Evolutionary conservation across 371 early-diverging fungal genomes (phyloP).

Genomic region (Dentiscutata heterogama): DNA sequence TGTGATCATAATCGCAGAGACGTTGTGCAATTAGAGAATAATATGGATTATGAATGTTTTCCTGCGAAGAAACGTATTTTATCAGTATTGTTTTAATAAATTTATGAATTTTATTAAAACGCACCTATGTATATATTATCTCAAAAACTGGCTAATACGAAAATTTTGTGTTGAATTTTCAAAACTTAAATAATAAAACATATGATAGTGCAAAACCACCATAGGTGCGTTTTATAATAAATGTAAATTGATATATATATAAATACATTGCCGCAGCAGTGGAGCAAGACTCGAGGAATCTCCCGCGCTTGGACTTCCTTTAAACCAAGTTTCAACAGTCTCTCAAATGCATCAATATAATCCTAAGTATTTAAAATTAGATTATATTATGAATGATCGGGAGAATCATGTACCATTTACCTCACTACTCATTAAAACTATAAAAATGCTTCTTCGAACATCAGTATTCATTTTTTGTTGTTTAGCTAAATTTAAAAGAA

Average conservation of each 20-base stretch:
- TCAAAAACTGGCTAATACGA: no score
- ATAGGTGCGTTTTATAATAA: no score
- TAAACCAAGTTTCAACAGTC: slow-evolving; percentile 82
- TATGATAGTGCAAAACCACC: no score
- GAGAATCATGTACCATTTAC: slow-evolving; percentile 52
- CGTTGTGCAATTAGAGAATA: slow-evolving; percentile 87
- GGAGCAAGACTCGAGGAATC: slow-evolving; percentile 90
- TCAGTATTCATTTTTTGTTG: slow-evolving; percentile 97
- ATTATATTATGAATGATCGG: background rate
- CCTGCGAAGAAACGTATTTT: slow-evolving; percentile 58
- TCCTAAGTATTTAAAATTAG: slow-evolving; percentile 63
- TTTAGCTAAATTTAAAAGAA: slow-evolving; percentile 82
- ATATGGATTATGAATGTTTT: slow-evolving; percentile 93
- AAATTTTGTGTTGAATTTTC: no score
- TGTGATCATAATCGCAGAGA: slow-evolving; percentile 80
- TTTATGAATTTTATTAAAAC: no score
- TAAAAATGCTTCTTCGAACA: slow-evolving; percentile 91
- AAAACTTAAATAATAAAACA: no score
- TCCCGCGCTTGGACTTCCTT: slow-evolving; percentile 95
- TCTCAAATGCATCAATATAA: slow-evolving; percentile 93
- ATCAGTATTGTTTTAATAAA: no score
- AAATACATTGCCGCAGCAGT: slow-evolving; percentile 87
- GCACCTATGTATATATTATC: no score
- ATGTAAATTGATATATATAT: background rate
- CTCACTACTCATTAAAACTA: slow-evolving; percentile 91